Percentiles rank a stretch among this genome's conserved stretches.
phyloP scores from a whole-genome alignment of 2,329 filamentous ascomycete genomes.

The Phyllosticta paracitricarpa region DNA sequence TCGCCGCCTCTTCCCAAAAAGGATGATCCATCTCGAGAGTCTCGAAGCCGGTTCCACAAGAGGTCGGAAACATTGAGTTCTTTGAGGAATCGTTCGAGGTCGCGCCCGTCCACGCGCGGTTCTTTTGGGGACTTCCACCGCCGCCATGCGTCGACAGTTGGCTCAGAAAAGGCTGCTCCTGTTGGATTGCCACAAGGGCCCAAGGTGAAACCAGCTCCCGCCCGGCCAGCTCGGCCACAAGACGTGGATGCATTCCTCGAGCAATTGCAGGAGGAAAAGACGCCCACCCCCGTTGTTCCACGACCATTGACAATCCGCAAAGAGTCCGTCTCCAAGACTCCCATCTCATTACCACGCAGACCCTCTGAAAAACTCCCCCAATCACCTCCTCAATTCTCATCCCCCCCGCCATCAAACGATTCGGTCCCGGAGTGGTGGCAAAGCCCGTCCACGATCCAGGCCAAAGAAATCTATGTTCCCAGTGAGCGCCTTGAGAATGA shows the following conservation, averaged over 20 bases:
- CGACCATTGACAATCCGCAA: not conserved
- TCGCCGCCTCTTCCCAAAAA: not conserved
- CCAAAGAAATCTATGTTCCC: not conserved
- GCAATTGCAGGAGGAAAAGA: conserved; percentile 25
- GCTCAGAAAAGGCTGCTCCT: conserved; percentile 26
- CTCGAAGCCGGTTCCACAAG: conserved; percentile 14
- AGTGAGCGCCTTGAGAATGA: not conserved
- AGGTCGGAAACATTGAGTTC: conserved; percentile 25
- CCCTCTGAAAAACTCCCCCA: conserved; percentile 17
- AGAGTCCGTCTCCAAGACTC: not conserved
- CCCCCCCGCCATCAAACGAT: not conserved
- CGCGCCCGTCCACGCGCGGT: conserved; percentile 15
- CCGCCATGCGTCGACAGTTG: conserved; percentile 15
- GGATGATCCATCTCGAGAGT: not conserved
- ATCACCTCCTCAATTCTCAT: not conserved
- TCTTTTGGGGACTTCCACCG: conserved; percentile 10
- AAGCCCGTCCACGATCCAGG: not conserved
- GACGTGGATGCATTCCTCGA: conserved; percentile 27
- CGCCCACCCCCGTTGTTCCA: not conserved
- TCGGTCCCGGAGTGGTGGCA: conserved; percentile 6
- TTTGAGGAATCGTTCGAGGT: conserved; percentile 4
- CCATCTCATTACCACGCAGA: conserved; percentile 11
- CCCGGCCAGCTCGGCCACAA: conserved; percentile 14
- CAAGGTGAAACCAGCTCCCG: conserved; percentile 14
- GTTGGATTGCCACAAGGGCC: conserved; percentile 13